Base-by-base conservation (phyloP, 2,329 filamentous ascomycete genomes). In the Nemania sp. region DNA sequence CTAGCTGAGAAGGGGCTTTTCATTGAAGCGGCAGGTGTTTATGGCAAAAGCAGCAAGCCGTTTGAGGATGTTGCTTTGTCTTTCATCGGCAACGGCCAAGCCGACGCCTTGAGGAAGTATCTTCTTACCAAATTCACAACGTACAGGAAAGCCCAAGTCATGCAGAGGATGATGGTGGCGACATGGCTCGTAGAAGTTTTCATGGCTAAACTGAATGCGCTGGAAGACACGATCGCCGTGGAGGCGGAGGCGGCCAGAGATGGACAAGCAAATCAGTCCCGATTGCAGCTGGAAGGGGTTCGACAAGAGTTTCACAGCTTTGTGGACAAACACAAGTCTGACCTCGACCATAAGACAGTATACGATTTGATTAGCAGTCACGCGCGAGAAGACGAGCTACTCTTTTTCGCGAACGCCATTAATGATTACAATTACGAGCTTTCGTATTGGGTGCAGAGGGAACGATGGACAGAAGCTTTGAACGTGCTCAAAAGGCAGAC, bases 341-440 rank as follows among this genome's bases (percentile, higher is more conserved):
- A 97, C 65, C 79, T 99, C 12, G 94, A 99, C 69, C 83, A 84
- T 54, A 94, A 91, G 75, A 97, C 93, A 1, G 90, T 89, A 0
- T 99, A 99, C 73, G 93, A 97, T 68, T 88, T 97, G 54, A 93
- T 97, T 66, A 93, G 91, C 72, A 96, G 91, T 63, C 94, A 99
- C 69, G 94, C 93, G 14, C 83, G 94, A 52, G 94, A 99, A 73
- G 88, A 93, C 63, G 94, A 99, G 70, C 78, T 99, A 2, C 79
- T 99, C 0, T 94, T 86, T 73, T 99, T 92, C 73, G 94, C 94
- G 17, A 94, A 88, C 54, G 84, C 89, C 6, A 81, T 95, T 41
- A 89, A 93, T 64, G 94, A 99, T 71, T 91, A 94, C 74, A 90
- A 95, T 69, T 99, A 96, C 67, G 91, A 97, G 19, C 77, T 99